Evolutionary conservation across 257 asterid genomes (phyloP).

Genomic region (Scutellaria galericulata): DNA sequence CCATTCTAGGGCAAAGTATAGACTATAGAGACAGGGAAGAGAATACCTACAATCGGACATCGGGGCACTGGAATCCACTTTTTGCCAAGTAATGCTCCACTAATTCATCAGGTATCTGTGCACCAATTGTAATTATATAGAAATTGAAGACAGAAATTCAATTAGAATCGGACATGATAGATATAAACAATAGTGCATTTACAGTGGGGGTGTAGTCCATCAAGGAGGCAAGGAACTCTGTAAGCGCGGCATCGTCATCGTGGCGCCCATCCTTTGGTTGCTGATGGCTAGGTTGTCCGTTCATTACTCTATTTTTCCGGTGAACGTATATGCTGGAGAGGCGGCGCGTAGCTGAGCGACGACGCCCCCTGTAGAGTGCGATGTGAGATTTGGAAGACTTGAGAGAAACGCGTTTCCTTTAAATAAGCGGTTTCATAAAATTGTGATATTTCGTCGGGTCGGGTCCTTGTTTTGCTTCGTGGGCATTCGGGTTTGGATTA

Average conservation of each 20-base stretch:
- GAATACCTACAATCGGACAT: slow-evolving; percentile 88
- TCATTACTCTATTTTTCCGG: slow-evolving; percentile 43
- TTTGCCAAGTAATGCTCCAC: slow-evolving; percentile 96
- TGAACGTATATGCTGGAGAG: neutral
- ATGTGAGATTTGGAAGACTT: slow-evolving; percentile 1
- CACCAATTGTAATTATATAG: slow-evolving; percentile 1
- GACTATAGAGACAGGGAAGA: slow-evolving; percentile 29
- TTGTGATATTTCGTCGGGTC: slow-evolving; percentile 1
- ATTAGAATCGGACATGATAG: neutral
- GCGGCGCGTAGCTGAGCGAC: slow-evolving; percentile 29
- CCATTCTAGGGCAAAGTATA: slow-evolving; percentile 31
- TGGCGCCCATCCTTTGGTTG: slow-evolving; percentile 74
- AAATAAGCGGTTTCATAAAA: neutral
- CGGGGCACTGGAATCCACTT: slow-evolving; percentile 97
- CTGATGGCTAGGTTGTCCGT: slow-evolving; percentile 65
- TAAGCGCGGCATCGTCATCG: slow-evolving; percentile 79
- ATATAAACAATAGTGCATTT: slow-evolving; percentile 6
- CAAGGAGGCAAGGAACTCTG: slow-evolving; percentile 89
- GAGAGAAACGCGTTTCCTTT: neutral
- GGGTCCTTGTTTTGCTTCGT: neutral
- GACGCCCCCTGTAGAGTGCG: slow-evolving; percentile 16
- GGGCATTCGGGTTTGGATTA: neutral
- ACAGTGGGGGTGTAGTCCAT: slow-evolving; percentile 98
- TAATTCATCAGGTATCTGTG: slow-evolving; percentile 94
- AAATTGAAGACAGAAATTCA: neutral